Evolutionary conservation across 208 protist species (phyloP).

Genomic region (Wallacemonas sp.): DNA sequence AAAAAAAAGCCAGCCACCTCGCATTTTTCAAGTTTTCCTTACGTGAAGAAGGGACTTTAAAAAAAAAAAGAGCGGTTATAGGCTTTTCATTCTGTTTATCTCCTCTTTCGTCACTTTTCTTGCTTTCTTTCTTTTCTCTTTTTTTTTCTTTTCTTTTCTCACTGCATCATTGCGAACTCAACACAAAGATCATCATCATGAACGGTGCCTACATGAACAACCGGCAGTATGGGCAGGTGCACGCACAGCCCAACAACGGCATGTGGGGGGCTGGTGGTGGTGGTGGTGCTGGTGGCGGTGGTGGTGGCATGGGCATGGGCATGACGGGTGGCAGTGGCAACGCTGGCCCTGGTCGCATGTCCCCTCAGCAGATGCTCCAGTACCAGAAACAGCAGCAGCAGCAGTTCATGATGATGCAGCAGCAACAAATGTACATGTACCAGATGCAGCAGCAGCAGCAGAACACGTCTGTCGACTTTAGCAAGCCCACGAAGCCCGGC

Average conservation of each 20-base stretch:
- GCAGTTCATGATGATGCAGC: conserved; percentile 18
- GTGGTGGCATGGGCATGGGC: background rate
- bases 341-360: background rate
- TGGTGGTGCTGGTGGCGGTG: background rate
- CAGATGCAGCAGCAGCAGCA: conserved; percentile 15
- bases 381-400: conserved; percentile 27
- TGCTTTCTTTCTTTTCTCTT: conserved; percentile 3
- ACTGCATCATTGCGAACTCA: background rate
- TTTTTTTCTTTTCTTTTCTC: conserved; percentile 7
- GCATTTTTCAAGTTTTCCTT: too few relatives aligned
- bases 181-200: conserved; percentile 6
- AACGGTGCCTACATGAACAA: conserved; percentile 2
- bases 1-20: too few relatives aligned
- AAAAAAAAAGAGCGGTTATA: background rate
- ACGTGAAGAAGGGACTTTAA: too few relatives aligned
- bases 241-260: background rate
- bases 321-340: background rate
- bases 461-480: conserved; percentile 10
- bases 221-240: background rate
- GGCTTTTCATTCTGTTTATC: conserved; percentile 3
- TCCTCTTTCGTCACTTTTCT: conserved; percentile 19
- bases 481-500: conserved; percentile 6
- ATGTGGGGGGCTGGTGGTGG: background rate
- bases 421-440: conserved; percentile 14
- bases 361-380: conserved; percentile 12